Base-by-base conservation (phyloP, 1,284 basidiomycete species). In the Irpex sp. region DNA sequence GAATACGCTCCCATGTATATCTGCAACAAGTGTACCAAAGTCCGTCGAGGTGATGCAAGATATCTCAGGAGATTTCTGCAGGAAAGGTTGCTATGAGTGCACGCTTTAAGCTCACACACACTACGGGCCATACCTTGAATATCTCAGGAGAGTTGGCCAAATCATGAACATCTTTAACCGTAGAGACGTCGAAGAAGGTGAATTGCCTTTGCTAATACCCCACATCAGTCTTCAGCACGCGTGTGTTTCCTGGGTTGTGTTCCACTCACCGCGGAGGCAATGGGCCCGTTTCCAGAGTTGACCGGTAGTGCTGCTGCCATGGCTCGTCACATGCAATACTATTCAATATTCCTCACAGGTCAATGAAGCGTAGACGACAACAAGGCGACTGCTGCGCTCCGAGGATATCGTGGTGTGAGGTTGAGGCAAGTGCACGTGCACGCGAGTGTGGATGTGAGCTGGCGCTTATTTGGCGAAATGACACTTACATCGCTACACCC, bases 151-250 rank as follows among this genome's bases (percentile, higher is more conserved):
- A 78, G 62, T 82, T 86, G 0, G 85, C 83, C 5, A 92, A 78
- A 72, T 96, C 93, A 69, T 95, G 88, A 0, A 83, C 78, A 72
- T 95, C 94, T 74, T 88, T 94, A 66, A 96, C 87, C 5, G 85
- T 82, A 2, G 85, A 82, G 9, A 81, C 79, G 66, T 92, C 86
- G 70, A 94, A 94, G 84, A 94, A 94, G 1, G 85, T 82, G 78
- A 96, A 96, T 72, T 94, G 91, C 48, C 91, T 84, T 85, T 91
- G 93, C 91, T 94, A 56, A 7, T 13, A 9, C 5, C 26, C 19
- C 9, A 15, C 13, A 26, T 26, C 15, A 37, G 68, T 26, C 4
- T 56, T 17, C 36, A 19, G 47, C 49, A 54, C 49, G 31, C n/a
- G 21, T 34, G 56, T 51, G n/a, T 57, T 15, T 36, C 31, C 40